phyloP scores from a whole-genome alignment of 345 rosid species.

The Euphorbia pulcherrima region DNA sequence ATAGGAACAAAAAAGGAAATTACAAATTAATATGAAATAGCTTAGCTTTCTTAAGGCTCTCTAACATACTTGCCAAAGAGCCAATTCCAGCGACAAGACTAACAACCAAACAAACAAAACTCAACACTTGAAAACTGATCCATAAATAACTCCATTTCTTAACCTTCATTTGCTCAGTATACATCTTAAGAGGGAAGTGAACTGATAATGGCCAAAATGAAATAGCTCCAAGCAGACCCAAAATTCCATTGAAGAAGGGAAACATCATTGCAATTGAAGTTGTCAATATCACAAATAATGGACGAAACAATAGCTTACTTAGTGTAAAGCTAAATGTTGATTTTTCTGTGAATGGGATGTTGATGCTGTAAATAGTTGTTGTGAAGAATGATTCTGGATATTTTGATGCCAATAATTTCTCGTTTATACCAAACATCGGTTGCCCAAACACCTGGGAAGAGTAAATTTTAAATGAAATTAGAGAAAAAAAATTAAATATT shows the following conservation, averaged over 20 bases:
- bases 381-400: slow-evolving; percentile 22
- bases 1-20: neutral
- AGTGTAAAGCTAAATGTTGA: neutral
- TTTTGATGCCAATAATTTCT: slow-evolving; percentile 16
- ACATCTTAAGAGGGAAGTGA: slow-evolving; percentile 18
- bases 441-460: slow-evolving; percentile 33
- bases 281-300: slow-evolving; percentile 25
- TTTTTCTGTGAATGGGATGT: slow-evolving; percentile 5
- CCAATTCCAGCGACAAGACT: slow-evolving; percentile 17
- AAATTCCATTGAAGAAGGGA: slow-evolving; percentile 27
- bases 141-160: neutral
- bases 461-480: no score
- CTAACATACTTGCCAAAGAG: slow-evolving; percentile 18
- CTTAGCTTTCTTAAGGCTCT: slow-evolving; percentile 18
- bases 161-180: slow-evolving; percentile 11
- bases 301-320: slow-evolving; percentile 11
- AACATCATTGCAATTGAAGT: slow-evolving; percentile 29
- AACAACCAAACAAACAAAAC: slow-evolving; percentile 13
- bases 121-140: slow-evolving; percentile 7
- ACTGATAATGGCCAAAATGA: slow-evolving; percentile 24
- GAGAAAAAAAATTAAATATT: neutral
- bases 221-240: slow-evolving; percentile 19
- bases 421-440: slow-evolving; percentile 27
- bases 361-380: slow-evolving; percentile 8
- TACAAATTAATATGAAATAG: slow-evolving; percentile 15